Evolutionary conservation across 2,329 filamentous ascomycete genomes (phyloP), one percentile per base, ranked within the genome.

Genomic region (Pyrenophora graminea): DNA sequence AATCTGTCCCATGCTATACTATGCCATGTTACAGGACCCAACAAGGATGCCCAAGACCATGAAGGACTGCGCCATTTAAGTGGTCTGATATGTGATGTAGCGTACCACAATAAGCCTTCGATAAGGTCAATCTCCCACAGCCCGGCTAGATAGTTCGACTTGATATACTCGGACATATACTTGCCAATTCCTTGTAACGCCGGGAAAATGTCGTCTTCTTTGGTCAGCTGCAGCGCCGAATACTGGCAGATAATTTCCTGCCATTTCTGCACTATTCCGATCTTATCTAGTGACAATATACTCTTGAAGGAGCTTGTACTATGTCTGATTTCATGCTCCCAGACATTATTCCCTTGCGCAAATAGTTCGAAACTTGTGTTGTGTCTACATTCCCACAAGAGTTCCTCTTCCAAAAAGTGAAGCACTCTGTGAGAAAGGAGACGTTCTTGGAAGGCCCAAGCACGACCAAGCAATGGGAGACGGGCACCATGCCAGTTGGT

Each of bases 341-440:
- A 17, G 2, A 27, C 12, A n/a, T n/a, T 4, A 39, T 12, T 25
- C 23, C 8, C 23, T 7, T 25, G 23, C 6, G 23, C 7, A 15
- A 45, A 36, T 19, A 44, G 38, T 15, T 52, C 38, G 30, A 33
- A 48, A 30, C 34, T 4, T 12, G 32, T 27, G 6, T 17, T 25
- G 2, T 44, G 48, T 19, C 30, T 49, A 23, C 50, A 53, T 10
- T 48, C 36, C 45, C 50, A 53, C 5, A 53, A 18, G n/a, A 51
- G 32, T 10, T 54, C 51, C 3, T 45, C 31, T 2, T 45, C n/a
- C 2, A 42, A 36, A 17, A 50, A 54, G 12, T 54, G 40, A 10
- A 54, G 3, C 1, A 41, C 7, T 3, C 51, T 30, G 3, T 12
- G 32, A 13, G 51, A 50, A 0, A 54, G 32, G 2, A 54, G n/a